Evolutionary conservation across 2,329 filamentous ascomycete species (phyloP).

Genomic region (Xylariaceae sp.): DNA sequence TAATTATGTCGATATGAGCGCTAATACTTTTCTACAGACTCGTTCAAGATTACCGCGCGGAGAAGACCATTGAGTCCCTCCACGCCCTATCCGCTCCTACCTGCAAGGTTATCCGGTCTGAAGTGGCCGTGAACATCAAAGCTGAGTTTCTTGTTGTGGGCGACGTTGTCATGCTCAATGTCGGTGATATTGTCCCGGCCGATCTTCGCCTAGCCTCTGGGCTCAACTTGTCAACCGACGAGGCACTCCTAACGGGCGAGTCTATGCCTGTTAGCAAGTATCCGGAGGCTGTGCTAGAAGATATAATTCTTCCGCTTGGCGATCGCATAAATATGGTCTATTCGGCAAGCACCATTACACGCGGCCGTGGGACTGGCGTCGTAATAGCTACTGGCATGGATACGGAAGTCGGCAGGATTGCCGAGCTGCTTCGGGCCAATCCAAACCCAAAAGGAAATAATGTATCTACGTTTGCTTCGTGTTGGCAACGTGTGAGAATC

Average conservation of each 20-base stretch:
- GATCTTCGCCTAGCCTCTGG: slow-evolving; percentile 69
- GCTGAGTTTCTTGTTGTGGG: slow-evolving; percentile 67
- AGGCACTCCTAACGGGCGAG: slow-evolving; percentile 76
- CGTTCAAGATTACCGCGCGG: slow-evolving; percentile 65
- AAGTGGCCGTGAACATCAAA: slow-evolving; percentile 57
- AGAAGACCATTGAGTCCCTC: slow-evolving; percentile 66
- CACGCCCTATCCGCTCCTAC: slow-evolving; percentile 64
- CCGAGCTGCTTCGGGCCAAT: slow-evolving; percentile 68
- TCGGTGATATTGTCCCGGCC: slow-evolving; percentile 73
- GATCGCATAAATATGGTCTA: slow-evolving; percentile 75
- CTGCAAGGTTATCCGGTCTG: slow-evolving; percentile 63
- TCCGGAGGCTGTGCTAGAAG: slow-evolving; percentile 59
- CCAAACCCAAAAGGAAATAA: slow-evolving; percentile 57
- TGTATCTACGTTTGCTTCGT: slow-evolving; percentile 49
- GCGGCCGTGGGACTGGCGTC: slow-evolving; percentile 71
- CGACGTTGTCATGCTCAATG: slow-evolving; percentile 66
- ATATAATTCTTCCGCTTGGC: slow-evolving; percentile 64
- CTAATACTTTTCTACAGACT: slow-evolving; percentile 48
- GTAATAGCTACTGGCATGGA: slow-evolving; percentile 74
- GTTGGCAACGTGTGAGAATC: slow-evolving; percentile 51
- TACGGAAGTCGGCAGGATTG: slow-evolving; percentile 78
- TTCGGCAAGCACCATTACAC: slow-evolving; percentile 74
- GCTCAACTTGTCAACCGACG: slow-evolving; percentile 78
- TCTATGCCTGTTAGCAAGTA: slow-evolving; percentile 72
- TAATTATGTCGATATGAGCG: neutral